phyloP scores from a whole-genome alignment of 768 basidiomycete species.

The Boletus edulis region DNA sequence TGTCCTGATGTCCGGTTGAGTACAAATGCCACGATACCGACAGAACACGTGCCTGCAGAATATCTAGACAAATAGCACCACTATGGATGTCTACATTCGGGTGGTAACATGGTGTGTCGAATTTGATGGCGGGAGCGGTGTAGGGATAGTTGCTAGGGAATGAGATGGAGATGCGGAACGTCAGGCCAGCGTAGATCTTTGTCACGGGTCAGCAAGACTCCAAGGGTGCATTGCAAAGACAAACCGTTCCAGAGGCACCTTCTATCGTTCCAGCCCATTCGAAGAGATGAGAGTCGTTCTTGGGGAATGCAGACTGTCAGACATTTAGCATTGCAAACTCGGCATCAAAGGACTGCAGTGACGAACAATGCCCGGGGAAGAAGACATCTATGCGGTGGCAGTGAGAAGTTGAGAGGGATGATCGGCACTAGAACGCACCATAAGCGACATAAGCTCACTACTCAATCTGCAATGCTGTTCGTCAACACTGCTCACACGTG shows the following conservation, averaged over 20 bases:
- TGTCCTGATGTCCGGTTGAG: conserved; percentile 52
- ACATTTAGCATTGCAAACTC: neutral
- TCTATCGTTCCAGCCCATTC: conserved; percentile 91
- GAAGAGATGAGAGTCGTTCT: conserved; percentile 80
- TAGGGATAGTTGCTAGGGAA: conserved; percentile 92
- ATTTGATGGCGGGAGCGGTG: conserved; percentile 79
- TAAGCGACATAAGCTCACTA: conserved; percentile 84
- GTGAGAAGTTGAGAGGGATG: neutral
- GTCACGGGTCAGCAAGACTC: conserved; percentile 1
- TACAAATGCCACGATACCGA: neutral
- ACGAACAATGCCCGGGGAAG: conserved; percentile 83
- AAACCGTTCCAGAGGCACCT: conserved; percentile 67
- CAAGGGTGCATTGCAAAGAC: neutral
- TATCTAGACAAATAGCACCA: conserved; percentile 83
- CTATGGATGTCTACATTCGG: conserved; percentile 82
- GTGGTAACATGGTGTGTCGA: conserved; percentile 88
- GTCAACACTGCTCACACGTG: conserved; percentile 1
- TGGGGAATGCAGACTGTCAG: conserved; percentile 82
- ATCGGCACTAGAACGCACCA: conserved; percentile 52
- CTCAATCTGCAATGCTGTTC: conserved; percentile 48
- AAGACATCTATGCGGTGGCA: conserved; percentile 64
- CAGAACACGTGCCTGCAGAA: conserved; percentile 62
- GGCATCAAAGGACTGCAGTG: neutral
- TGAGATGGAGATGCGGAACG: conserved; percentile 78
- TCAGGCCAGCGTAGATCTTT: conserved; percentile 75